Conservation (phyloP, 208 protist genomes). For the Trypanosoma boissoni region DNA sequence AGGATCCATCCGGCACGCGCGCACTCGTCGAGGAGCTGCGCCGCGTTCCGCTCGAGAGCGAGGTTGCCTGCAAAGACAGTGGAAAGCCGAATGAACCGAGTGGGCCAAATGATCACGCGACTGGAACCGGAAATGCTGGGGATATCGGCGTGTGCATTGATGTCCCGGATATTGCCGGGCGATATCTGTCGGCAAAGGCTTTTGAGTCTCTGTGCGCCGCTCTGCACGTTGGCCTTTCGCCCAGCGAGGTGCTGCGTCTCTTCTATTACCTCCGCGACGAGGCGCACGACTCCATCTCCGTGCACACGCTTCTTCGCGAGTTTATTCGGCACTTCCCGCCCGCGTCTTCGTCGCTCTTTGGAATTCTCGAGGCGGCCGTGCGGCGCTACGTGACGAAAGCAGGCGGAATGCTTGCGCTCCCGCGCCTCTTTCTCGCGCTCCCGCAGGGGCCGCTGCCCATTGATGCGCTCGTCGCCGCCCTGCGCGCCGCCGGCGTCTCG, state of each 20-base stretch:
- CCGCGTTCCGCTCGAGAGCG: slow-evolving; percentile 15
- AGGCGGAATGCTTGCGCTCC: slow-evolving; percentile 40
- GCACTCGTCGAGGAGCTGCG: slow-evolving; percentile 38
- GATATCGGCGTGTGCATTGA: slow-evolving; percentile 24
- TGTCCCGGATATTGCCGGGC: slow-evolving; percentile 4
- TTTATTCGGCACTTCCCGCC: slow-evolving; percentile 63
- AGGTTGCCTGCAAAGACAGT: no score
- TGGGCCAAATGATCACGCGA: neutral
- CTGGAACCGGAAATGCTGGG: no score
- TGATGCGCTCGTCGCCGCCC: slow-evolving; percentile 34
- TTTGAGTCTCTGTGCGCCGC: slow-evolving; percentile 54
- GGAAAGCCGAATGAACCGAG: no score
- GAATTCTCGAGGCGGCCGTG: slow-evolving; percentile 29
- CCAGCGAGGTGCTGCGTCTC: slow-evolving; percentile 47
- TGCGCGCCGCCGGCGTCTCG: slow-evolving; percentile 35
- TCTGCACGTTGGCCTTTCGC: slow-evolving; percentile 36
- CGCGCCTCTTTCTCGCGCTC: slow-evolving; percentile 44
- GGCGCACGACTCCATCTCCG: slow-evolving; percentile 27
- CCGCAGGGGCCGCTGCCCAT: slow-evolving; percentile 40
- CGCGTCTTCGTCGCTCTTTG: slow-evolving; percentile 41
- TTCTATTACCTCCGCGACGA: slow-evolving; percentile 57
- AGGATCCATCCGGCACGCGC: slow-evolving; percentile 39
- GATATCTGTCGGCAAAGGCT: slow-evolving; percentile 30
- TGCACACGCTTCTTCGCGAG: slow-evolving; percentile 35
- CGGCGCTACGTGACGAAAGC: slow-evolving; percentile 37